Conservation (phyloP, 23 red algal genomes). For the Gracilaria gracilis region DNA sequence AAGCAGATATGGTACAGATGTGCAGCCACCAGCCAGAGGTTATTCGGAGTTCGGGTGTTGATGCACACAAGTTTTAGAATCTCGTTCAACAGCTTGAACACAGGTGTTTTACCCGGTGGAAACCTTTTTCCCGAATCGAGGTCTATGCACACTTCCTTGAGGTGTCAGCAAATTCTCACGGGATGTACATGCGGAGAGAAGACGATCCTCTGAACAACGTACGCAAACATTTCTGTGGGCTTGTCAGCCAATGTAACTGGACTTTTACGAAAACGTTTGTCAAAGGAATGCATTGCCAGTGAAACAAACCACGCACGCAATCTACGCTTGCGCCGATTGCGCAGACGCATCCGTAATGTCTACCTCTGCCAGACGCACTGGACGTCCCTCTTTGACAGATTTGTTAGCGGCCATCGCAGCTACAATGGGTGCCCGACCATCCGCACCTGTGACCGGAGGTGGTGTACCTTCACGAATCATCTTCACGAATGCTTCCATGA, state of each 20-base stretch:
- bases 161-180: no score
- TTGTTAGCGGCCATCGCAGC: slow-evolving; percentile 93
- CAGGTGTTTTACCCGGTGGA: no score
- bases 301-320: background rate
- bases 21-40: no score
- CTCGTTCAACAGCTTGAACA: no score
- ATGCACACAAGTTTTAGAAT: no score
- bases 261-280: slow-evolving; percentile 21
- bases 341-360: slow-evolving; percentile 52
- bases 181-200: no score
- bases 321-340: slow-evolving; percentile 45
- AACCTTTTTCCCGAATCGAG: no score
- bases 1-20: background rate
- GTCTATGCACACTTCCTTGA: no score
- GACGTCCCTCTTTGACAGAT: slow-evolving; percentile 77
- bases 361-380: slow-evolving; percentile 89
- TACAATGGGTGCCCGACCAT: slow-evolving; percentile 93
- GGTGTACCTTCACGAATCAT: slow-evolving; percentile 81
- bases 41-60: no score
- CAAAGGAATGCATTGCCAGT: background rate
- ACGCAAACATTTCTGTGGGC: background rate
- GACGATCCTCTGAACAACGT: background rate
- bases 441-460: slow-evolving; percentile 77
- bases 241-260: background rate
- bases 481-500: slow-evolving; percentile 91